phyloP scores from a whole-genome alignment of 352 stramenopile genomes.

The Thalassiosira livingstoniorum region DNA sequence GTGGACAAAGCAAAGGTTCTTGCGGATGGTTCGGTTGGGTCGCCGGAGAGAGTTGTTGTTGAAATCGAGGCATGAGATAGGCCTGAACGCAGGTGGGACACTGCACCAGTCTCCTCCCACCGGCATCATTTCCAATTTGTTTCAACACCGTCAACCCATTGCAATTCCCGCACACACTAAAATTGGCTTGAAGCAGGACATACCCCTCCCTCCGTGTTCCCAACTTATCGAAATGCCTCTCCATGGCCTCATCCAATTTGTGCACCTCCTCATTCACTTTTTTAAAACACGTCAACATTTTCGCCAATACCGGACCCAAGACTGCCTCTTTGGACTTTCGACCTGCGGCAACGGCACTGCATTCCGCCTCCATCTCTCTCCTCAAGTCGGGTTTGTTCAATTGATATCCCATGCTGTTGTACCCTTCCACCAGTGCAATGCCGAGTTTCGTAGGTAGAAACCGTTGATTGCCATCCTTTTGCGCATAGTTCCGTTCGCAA shows the following conservation, averaged over 20 bases:
- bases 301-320: conserved; percentile 91
- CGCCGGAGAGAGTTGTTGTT: conserved; percentile 45
- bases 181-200: conserved; percentile 66
- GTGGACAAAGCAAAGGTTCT: conserved; percentile 72
- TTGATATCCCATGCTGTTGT: conserved; percentile 93
- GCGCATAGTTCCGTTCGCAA: conserved; percentile 95
- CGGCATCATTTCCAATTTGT: conserved; percentile 50
- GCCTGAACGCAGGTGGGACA: conserved; percentile 71
- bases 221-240: conserved; percentile 69
- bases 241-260: conserved; percentile 83
- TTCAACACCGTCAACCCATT: conserved; percentile 75
- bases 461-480: conserved; percentile 93
- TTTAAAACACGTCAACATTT: conserved; percentile 89
- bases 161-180: conserved; percentile 79
- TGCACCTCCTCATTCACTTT: conserved; percentile 75
- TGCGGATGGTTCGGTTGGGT: conserved; percentile 37
- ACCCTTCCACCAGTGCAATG: conserved; percentile 90
- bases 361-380: conserved; percentile 91
- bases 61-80: conserved; percentile 68
- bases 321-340: conserved; percentile 88
- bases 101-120: conserved; percentile 72
- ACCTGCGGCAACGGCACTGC: conserved; percentile 64
- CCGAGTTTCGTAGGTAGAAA: conserved; percentile 93
- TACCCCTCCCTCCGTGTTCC: conserved; percentile 59
- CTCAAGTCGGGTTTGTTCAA: conserved; percentile 95